Evolutionary conservation across 2,329 filamentous ascomycete genomes (phyloP).

Genomic region (Aspergillus fructus): DNA sequence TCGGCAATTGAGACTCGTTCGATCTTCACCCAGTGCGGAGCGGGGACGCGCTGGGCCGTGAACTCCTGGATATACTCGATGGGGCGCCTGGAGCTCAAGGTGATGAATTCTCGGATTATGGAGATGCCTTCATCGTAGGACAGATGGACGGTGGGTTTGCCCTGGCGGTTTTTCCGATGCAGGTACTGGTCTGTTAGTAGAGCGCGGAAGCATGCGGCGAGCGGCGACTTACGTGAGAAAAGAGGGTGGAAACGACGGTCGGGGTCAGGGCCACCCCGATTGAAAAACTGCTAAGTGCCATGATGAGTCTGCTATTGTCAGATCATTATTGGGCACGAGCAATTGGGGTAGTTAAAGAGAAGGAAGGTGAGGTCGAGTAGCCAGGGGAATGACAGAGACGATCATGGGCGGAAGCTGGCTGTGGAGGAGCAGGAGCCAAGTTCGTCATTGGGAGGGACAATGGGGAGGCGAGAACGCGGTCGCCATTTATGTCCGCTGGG

Average conservation of each 20-base stretch:
- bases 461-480: neutral
- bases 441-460: neutral
- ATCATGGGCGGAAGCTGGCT: slow-evolving; percentile 1
- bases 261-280: slow-evolving; percentile 84
- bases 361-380: neutral
- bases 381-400: slow-evolving; percentile 1
- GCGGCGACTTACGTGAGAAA: slow-evolving; percentile 70
- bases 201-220: too few species aligned
- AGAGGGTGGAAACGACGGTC: slow-evolving; percentile 79
- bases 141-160: slow-evolving; percentile 85
- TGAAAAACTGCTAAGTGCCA: slow-evolving; percentile 75
- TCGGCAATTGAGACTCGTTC: slow-evolving; percentile 67
- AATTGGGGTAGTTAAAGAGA: neutral
- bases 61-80: slow-evolving; percentile 93
- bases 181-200: slow-evolving; percentile 61
- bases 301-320: slow-evolving; percentile 25
- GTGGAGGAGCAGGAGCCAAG: neutral
- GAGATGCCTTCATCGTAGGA: slow-evolving; percentile 92
- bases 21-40: slow-evolving; percentile 81
- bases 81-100: slow-evolving; percentile 81
- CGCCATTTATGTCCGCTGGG: neutral
- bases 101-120: slow-evolving; percentile 80
- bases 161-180: slow-evolving; percentile 69
- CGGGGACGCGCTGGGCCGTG: slow-evolving; percentile 86
- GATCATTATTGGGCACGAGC: neutral